Base-by-base conservation (phyloP, 306 rosid genomes). In the Psophocarpus tetragonolobus region DNA sequence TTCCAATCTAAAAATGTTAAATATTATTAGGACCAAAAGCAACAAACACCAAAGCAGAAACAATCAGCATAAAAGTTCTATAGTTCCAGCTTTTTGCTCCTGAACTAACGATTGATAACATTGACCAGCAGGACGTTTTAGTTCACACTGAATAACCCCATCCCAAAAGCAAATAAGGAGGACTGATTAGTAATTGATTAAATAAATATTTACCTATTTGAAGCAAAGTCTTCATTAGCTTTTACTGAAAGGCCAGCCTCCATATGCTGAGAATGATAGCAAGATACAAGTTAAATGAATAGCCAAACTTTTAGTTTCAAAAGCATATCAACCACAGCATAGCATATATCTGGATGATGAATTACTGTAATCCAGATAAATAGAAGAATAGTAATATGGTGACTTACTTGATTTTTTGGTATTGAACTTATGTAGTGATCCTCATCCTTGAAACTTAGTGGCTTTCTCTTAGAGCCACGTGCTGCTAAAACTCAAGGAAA, bases 241-340 rank as follows among this genome's bases (percentile, higher is more conserved):
- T 90, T 88, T 39, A 94, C 95, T 0, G 92, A 66, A 33, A 94
- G 96, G 83, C 98, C 98, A 13, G 95, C 90, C 83, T 92, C 98
- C 53, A 80, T 45, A 88, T 90, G 97, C 98, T 94, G 92, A 71
- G 54, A 84, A 68, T 68, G 58, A 74, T 23, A 79, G 64, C 48
- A 45, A 79, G 74, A 76, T 18, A 44, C 10, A 71, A 74, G 38
- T 45, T 53, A 68, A 57, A 65, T 45, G 42, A 73, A 65, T 71
- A 80, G 66, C 26, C 41, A 54, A 15, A 17, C 56, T 53, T 67
- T 74, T 42, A 38, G 45, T 32, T 57, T 47, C 39, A 58, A 79
- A 75, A 69, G 54, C 62, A 33, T 71, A 64, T 32, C 35, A 18
- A 72, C 45, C 62, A 47, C 80, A 76, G 45, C 38, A 62, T 70